Conservation (phyloP, 768 basidiomycete genomes). For the Pisolithus sp. region DNA sequence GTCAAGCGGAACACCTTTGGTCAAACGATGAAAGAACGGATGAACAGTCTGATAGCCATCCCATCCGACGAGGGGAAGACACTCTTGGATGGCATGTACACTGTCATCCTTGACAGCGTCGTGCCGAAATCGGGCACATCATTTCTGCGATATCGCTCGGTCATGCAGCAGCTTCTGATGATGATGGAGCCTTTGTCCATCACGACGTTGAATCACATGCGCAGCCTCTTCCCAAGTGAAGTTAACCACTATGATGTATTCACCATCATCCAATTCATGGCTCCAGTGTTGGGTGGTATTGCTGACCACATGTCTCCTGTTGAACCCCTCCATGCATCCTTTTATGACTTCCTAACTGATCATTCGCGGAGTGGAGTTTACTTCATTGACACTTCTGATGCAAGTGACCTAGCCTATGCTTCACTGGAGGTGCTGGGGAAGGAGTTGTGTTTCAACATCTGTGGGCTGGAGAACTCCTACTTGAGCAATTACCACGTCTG, state of each 20-base stretch:
- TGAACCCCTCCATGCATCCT: constrained; percentile 22
- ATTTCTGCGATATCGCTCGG: neutral
- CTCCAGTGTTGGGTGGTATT: constrained; percentile 5
- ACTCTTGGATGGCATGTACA: neutral
- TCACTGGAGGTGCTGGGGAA: constrained; percentile 23
- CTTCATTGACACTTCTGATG: constrained; percentile 7
- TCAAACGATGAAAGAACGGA: neutral
- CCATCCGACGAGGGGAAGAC: neutral
- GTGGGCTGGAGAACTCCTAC: constrained; percentile 25
- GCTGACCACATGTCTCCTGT: constrained; percentile 1
- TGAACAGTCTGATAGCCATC: neutral
- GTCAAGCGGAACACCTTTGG: neutral
- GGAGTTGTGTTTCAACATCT: constrained; percentile 31
- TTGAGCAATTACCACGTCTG: constrained; percentile 20
- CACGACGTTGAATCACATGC: neutral
- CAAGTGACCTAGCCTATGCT: constrained; percentile 14
- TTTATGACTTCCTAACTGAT: constrained; percentile 22
- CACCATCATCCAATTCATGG: neutral
- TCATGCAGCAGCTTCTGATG: neutral
- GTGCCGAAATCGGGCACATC: neutral
- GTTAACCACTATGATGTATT: neutral
- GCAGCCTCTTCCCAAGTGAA: neutral
- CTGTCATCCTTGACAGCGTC: neutral
- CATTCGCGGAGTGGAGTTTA: constrained; percentile 6
- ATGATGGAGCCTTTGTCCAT: constrained; percentile 3